These are phyloP conservation scores for Chlorencoelia australis DNA, from an alignment of 2,329 filamentous ascomycete genomes.

Conservation along the genomic window DNA sequence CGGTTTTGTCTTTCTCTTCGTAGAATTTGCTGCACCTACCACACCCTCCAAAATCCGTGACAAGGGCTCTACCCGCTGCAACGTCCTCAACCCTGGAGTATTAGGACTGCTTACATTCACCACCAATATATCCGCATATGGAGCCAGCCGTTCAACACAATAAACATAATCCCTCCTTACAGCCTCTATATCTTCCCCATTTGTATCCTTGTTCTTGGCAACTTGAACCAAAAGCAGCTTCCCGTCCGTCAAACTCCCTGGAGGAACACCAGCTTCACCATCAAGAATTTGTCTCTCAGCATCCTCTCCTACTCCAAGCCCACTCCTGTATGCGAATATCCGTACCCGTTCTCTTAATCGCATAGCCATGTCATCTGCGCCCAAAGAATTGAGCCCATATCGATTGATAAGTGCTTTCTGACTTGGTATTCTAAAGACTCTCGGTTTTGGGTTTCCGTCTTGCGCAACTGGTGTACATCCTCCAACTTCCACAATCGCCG, in stretches of 20 bases:
- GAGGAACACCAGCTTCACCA: conserved; percentile 66
- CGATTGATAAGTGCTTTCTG: conserved; percentile 88
- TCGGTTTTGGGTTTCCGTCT: conserved; percentile 74
- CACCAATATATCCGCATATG: conserved; percentile 90
- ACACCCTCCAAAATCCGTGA: conserved; percentile 73
- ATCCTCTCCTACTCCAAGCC: conserved; percentile 51
- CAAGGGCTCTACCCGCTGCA: conserved; percentile 78
- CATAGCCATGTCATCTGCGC: conserved; percentile 77
- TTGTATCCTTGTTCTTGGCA: conserved; percentile 92
- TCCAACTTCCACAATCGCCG: conserved; percentile 83
- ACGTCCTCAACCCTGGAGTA: conserved; percentile 77
- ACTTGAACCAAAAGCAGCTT: conserved; percentile 83
- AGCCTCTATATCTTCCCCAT: conserved; percentile 73
- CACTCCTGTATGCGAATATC: conserved; percentile 61
- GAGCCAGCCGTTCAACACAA: conserved; percentile 72
- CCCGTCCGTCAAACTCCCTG: conserved; percentile 68
- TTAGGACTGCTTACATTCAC: conserved; percentile 98
- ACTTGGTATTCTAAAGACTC: conserved; percentile 76
- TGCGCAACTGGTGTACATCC: conserved; percentile 84
- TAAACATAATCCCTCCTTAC: conserved; percentile 78
- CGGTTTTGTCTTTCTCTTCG: conserved; percentile 62
- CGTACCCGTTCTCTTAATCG: conserved; percentile 68
- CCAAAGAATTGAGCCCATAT: conserved; percentile 88
- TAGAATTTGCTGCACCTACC: conserved; percentile 62
- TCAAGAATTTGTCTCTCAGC: conserved; percentile 66